Evolutionary conservation across 1,284 basidiomycete species (phyloP).

Genomic region (Filobasidium uniguttulatum): DNA sequence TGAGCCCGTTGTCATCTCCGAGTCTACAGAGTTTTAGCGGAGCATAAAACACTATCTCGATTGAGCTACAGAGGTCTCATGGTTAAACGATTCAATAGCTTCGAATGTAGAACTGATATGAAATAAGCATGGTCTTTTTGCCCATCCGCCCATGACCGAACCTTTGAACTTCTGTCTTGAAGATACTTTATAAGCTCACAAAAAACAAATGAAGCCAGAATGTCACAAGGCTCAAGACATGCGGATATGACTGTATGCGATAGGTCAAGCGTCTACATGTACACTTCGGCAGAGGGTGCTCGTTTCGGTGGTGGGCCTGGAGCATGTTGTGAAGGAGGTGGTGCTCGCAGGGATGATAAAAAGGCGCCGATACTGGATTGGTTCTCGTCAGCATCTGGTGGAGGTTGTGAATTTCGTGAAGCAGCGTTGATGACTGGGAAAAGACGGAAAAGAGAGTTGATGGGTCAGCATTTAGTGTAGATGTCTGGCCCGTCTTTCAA

Average conservation of each 20-base stretch:
- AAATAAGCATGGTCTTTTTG: not conserved
- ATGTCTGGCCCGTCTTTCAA: not conserved
- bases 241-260: not conserved
- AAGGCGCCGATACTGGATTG: not conserved
- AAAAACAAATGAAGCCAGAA: not conserved
- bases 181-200: not conserved
- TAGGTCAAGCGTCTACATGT: conserved; percentile 1
- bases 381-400: not conserved
- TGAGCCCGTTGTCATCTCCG: conserved; percentile 1
- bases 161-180: not conserved
- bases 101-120: too few relatives aligned
- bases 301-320: not conserved
- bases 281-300: conserved; percentile 6
- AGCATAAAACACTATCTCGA: too few relatives aligned
- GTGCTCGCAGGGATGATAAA: conserved; percentile 1
- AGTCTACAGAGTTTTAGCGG: not conserved
- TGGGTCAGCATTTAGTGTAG: too few relatives aligned
- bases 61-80: too few relatives aligned
- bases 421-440: conserved; percentile 2
- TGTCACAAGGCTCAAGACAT: not conserved
- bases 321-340: too few relatives aligned
- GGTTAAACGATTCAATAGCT: too few relatives aligned
- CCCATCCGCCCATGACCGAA: too few relatives aligned
- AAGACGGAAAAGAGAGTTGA: not conserved
- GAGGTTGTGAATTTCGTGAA: not conserved